Evolutionary conservation across 371 early-diverging fungal species (phyloP).

Genomic region (Mortierella sp.): DNA sequence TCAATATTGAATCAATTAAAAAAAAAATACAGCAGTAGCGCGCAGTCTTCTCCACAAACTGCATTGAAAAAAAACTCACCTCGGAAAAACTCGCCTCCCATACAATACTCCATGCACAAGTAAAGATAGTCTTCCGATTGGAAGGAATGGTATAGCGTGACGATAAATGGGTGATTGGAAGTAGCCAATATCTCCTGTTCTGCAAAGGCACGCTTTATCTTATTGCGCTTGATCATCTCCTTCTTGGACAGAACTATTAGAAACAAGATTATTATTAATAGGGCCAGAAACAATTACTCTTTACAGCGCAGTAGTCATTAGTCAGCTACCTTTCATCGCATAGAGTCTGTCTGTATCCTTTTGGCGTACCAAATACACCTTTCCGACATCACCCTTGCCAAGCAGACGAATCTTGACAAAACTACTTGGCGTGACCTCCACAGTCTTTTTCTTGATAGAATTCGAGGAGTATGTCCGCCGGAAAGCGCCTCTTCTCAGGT

Average conservation of each 20-base stretch:
- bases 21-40: background rate
- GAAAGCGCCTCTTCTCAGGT: constrained; percentile 45
- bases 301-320: background rate
- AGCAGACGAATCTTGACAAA: constrained; percentile 88
- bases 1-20: background rate
- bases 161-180: constrained; percentile 97
- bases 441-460: constrained; percentile 81
- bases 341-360: constrained; percentile 87
- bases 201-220: constrained; percentile 96
- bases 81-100: constrained; percentile 98
- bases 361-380: constrained; percentile 94
- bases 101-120: constrained; percentile 98
- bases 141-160: constrained; percentile 97
- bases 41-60: background rate
- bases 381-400: constrained; percentile 97
- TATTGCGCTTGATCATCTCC: constrained; percentile 97
- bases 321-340: constrained; percentile 88
- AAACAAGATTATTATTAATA: background rate
- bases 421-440: constrained; percentile 87
- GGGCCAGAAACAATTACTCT: background rate
- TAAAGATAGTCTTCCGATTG: constrained; percentile 95
- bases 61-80: constrained; percentile 58
- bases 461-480: constrained; percentile 82
- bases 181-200: constrained; percentile 96
- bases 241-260: constrained; percentile 85